phyloP scores from a whole-genome alignment of 345 rosid genomes.

The Clarkia xantiana region DNA sequence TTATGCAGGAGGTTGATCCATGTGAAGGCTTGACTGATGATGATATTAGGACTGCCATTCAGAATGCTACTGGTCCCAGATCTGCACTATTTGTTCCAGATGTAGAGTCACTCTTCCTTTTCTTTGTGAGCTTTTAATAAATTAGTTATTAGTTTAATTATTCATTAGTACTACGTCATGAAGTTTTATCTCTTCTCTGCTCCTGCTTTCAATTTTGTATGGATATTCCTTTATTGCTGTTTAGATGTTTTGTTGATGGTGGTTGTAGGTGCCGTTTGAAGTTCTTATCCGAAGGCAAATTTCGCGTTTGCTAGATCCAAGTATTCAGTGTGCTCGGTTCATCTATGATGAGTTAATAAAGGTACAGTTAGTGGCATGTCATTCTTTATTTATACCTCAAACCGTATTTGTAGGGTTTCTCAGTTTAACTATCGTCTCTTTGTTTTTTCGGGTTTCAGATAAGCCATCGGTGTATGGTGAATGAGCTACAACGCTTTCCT shows the following conservation, averaged over 20 bases:
- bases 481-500: constrained; percentile 74
- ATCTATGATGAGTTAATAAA: constrained; percentile 82
- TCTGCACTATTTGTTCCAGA: constrained; percentile 85
- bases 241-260: constrained; percentile 7
- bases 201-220: background rate
- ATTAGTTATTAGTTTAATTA: no score
- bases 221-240: no score
- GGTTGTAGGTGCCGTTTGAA: constrained; percentile 77
- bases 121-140: background rate
- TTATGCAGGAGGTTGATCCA: constrained; percentile 81
- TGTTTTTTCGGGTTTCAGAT: constrained; percentile 51
- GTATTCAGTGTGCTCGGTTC: constrained; percentile 95
- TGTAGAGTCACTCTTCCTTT: constrained; percentile 29
- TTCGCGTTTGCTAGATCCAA: constrained; percentile 80
- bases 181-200: background rate
- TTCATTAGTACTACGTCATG: background rate
- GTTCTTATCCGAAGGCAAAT: constrained; percentile 90
- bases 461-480: constrained; percentile 68
- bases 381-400: background rate
- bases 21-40: constrained; percentile 90
- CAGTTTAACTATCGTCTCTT: background rate
- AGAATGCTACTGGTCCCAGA: constrained; percentile 91
- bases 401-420: background rate
- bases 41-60: constrained; percentile 88
- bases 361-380: constrained; percentile 22